Evolutionary conservation across 2,329 filamentous ascomycete species (phyloP).

Genomic region (Colletotrichum sp.): DNA sequence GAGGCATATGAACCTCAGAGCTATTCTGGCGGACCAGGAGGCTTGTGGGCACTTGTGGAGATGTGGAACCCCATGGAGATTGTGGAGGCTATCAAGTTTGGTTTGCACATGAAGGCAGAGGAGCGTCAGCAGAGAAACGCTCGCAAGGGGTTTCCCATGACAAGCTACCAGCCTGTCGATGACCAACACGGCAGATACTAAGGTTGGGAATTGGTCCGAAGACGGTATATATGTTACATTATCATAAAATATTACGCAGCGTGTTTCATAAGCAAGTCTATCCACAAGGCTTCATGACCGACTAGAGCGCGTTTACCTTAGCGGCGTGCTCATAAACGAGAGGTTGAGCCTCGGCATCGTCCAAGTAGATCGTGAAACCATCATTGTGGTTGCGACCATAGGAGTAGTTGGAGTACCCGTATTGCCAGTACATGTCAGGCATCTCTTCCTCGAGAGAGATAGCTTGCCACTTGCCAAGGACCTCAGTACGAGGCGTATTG

Average conservation of each 20-base stretch:
- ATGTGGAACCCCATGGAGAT: slow-evolving; percentile 16
- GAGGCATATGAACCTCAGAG: slow-evolving; percentile 18
- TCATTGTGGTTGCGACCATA: slow-evolving; percentile 61
- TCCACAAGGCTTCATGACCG: not conserved
- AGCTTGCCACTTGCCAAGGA: slow-evolving; percentile 54
- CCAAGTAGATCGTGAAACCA: slow-evolving; percentile 61
- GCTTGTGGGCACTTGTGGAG: slow-evolving; percentile 18
- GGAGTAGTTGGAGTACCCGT: slow-evolving; percentile 53
- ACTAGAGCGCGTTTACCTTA: slow-evolving; percentile 34
- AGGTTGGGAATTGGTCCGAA: not conserved
- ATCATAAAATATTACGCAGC: not conserved
- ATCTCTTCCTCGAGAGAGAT: slow-evolving; percentile 52
- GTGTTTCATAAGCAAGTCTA: not conserved
- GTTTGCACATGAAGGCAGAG: slow-evolving; percentile 14
- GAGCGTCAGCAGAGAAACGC: not conserved
- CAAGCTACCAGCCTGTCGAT: not conserved
- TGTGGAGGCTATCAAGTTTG: not conserved
- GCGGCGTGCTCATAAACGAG: slow-evolving; percentile 50
- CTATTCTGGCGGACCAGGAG: slow-evolving; percentile 27
- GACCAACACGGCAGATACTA: not conserved
- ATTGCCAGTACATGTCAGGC: slow-evolving; percentile 63
- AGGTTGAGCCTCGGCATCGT: slow-evolving; percentile 50
- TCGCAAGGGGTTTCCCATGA: not conserved
- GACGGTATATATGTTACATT: not conserved
- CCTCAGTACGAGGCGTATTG: slow-evolving; percentile 49